phyloP scores from a whole-genome alignment of 176 grass and related monocot species.

The Sorghum bicolor region Sorghum_bicolor_NCBIv3 NC_012871.2:66569501-66570000 shows the following conservation, averaged over 20 bases:
- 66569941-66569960: neutral
- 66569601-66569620: slow-evolving; percentile 80
- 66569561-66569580: slow-evolving; percentile 13
- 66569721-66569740: neutral
- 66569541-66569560: neutral
- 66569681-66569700: slow-evolving; percentile 64
- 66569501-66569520: slow-evolving; percentile 7
- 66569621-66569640: slow-evolving; percentile 94
- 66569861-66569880: neutral
- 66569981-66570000: neutral
- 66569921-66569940: neutral
- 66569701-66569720: neutral
- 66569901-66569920: neutral
- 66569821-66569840: neutral
- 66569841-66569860: neutral
- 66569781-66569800: neutral
- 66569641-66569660: slow-evolving; percentile 82
- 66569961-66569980: neutral
- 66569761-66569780: neutral
- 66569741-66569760: neutral
- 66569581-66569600: slow-evolving; percentile 90
- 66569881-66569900: neutral
- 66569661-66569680: slow-evolving; percentile 99
- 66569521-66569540: neutral
- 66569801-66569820: neutral